Conservation (phyloP, 169 alveolate species). For the Plasmodium blacklocki region DNA sequence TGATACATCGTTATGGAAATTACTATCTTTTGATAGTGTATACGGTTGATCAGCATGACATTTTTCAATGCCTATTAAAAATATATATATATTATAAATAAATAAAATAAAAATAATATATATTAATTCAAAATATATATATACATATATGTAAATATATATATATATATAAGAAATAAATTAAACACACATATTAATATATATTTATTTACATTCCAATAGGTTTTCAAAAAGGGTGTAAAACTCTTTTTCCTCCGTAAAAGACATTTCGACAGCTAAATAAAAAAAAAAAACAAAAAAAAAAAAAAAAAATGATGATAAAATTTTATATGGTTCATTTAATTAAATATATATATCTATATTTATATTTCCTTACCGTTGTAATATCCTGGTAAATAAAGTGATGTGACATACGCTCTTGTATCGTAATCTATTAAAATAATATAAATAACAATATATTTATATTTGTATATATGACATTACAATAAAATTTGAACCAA, state of each 20-base stretch:
- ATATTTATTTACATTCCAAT: conserved; percentile 34
- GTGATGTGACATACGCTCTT: conserved; percentile 24
- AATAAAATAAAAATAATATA: too few relatives aligned
- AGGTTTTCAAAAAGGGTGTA: conserved; percentile 9
- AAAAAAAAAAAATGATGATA: neutral
- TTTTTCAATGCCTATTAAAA: conserved; percentile 31
- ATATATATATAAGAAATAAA: too few relatives aligned
- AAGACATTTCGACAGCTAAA: conserved; percentile 37
- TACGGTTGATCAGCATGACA: neutral
- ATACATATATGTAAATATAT: too few relatives aligned
- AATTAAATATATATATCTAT: neutral
- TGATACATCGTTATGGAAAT: neutral
- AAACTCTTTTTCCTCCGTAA: conserved; percentile 10
- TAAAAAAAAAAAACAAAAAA: conserved; percentile 5
- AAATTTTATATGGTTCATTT: neutral
- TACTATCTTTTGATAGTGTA: neutral
- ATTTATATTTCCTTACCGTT: conserved; percentile 14
- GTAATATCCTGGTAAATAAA: conserved; percentile 54
- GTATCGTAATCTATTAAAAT: conserved; percentile 22
- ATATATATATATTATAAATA: too few relatives aligned
- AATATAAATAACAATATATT: neutral
- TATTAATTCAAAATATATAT: too few relatives aligned
- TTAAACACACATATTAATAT: neutral
- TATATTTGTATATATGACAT: neutral
- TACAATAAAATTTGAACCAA: too few relatives aligned